Conservation (phyloP, 768 basidiomycete genomes). For the Mycena galericulata region DNA sequence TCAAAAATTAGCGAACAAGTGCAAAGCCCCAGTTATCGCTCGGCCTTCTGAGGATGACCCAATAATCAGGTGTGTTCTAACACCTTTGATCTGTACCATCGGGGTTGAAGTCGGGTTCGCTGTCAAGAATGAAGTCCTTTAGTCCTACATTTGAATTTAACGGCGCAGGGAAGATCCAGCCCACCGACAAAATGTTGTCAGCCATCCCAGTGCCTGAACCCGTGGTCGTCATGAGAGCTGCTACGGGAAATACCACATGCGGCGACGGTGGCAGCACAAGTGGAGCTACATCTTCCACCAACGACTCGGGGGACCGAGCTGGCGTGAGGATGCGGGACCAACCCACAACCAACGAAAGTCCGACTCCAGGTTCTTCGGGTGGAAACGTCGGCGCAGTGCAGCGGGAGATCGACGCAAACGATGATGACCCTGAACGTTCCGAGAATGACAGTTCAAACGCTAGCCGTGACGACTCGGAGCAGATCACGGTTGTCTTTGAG, state of each 20-base stretch:
- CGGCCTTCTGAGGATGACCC: slow-evolving; percentile 1
- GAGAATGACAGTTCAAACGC: neutral
- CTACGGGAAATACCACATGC: too few species aligned
- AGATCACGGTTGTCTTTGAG: too few species aligned
- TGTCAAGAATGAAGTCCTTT: neutral
- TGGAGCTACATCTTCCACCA: too few species aligned
- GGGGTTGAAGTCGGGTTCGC: neutral
- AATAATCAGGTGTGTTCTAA: neutral
- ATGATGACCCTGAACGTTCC: neutral
- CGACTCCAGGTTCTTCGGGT: too few species aligned
- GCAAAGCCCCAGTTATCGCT: neutral
- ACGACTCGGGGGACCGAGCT: too few species aligned
- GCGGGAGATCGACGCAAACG: neutral
- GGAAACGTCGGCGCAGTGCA: too few species aligned
- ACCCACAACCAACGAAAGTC: neutral
- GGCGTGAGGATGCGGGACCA: too few species aligned
- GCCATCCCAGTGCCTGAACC: neutral
- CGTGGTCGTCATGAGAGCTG: neutral
- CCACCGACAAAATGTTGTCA: neutral
- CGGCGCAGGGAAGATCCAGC: neutral
- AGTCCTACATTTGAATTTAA: neutral
- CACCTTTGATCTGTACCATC: neutral
- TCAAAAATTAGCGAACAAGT: slow-evolving; percentile 6
- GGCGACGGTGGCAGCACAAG: too few species aligned
- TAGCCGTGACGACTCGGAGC: too few species aligned